Base-by-base conservation (phyloP, 208 protist genomes). In the Trypanosoma avium region DNA sequence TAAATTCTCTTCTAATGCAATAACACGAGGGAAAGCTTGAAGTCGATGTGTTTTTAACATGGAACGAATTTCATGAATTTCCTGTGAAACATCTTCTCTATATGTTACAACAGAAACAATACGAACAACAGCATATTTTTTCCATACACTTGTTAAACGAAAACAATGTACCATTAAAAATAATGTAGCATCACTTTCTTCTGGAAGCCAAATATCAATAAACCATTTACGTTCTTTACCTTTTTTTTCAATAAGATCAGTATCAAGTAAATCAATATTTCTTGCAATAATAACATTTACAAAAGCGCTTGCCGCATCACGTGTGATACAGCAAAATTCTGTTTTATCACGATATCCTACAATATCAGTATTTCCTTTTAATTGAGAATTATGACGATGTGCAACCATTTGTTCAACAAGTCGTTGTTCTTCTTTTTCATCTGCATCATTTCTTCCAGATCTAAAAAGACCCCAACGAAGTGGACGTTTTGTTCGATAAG, bases 261-360 rank as follows among this genome's bases (percentile, higher is more conserved):
- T 53, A 32, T 68, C 52, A 22, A 68, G 62, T 12, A 52, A 30
- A 29, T 68, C 62, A 10, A 68, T 58, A 22, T 61, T 68, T 15
- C 62, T 27, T 5, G 62, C 45, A 35, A 68, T 55, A 13, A 68
- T 38, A 26, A 68, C 43, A 47, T 61, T 61, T 33, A 68, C 42
- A 46, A 52, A 52, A 22, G 55, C 27, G 26, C 22, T 38, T 21
- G 30, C 52, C 19, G 55, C 62, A 47, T 68, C 62, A 40, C 62
- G 52, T 29, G 35, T 9, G 42, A 68, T 53, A 32, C 62, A 61
- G 32, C 29, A 53, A 30, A 68, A 68, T 32, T 68, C 62, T 29
- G 15, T 57, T 22, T 49, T 57, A 52, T 57, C 49, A 43, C 35
- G 36, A 42, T 58, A 68, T 30, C 35, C 42, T 43, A 27, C 48